Base-by-base conservation (phyloP, 768 basidiomycete species). In the Amanita rimosa region DNA sequence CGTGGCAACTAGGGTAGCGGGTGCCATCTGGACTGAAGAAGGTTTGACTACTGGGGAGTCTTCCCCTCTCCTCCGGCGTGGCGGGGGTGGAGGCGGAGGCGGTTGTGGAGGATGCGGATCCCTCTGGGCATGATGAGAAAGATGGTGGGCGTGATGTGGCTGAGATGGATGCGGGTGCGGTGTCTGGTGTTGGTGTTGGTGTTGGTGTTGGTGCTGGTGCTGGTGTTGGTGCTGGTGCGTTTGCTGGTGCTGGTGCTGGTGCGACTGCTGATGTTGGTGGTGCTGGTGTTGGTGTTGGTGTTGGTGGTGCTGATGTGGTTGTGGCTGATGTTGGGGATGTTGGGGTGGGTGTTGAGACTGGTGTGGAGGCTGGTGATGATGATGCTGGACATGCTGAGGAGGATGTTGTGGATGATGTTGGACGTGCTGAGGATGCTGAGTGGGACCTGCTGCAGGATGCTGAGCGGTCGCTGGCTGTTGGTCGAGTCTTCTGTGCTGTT, bases 161-260 rank as follows among this genome's bases (percentile, higher is more conserved):
- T 58, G 58, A 21, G 60, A 48, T 19, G 38, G 35, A 13, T 51
- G 17, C 16, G 19, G 44, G 29, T 35, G 44, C 19, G 16, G 44
- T 14, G 27, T 10, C 37, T 50, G 53, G 48, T 27, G 44, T 34
- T 19, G 54, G 27, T n/a, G 56, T 2, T 3, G 48, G 27, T 21
- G 56, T 24, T 22, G 17, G 4, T 22, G 39, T 19, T 6, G 37
- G 21, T 57, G 56, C 14, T 62, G 58, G 44, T 53, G 57, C 16
- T 57, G 51, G 21, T 60, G 52, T 42, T 62, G 58, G 45, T 69
- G 24, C 41, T 21, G 49, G 45, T 69, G 63, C 16, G 17, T n/a
- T n/a, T n/a, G 42, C 19, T 34, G 24, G 35, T 21, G 49, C 34
- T 8, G 46, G 5, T 35, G 53, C 42, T 3, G 53, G 2, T 24